Evolutionary conservation across 2,329 filamentous ascomycete genomes (phyloP), one percentile per base, ranked within the genome.

Genomic region (Samsoniella hepiali): DNA sequence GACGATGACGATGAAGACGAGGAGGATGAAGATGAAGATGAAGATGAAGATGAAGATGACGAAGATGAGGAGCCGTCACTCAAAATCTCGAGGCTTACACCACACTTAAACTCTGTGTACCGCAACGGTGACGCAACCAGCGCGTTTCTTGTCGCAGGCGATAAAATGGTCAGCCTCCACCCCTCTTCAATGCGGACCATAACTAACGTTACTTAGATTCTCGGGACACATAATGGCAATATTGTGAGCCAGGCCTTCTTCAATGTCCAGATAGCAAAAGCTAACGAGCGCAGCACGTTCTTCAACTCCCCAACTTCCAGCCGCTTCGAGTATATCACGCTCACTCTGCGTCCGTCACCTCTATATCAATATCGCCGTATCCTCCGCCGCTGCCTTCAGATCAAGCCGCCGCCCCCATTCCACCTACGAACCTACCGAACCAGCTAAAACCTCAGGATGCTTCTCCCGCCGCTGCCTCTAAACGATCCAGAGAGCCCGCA

Each of bases 171-270:
- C 82, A 70, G 81, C 63, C 44, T 62, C 34, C 13, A 15, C 31
- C 9, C 32, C 45, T 15, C 22, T 29, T 38, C 17, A 22, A 17
- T 45, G 11, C n/a, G 22, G 9, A 27, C 8, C 13, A 67, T 69
- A 65, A 63, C 77, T 79, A 69, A 77, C 69, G 65, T 65, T 71
- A 67, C 67, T 56, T 77, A 94, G 91, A 89, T 97, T 66, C 82
- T 96, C 69, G 95, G 94, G 68, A 97, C 95, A 38, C 94, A 99
- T 75, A 97, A 96, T 78, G 95, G 95, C 70, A 97, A 95, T 72
- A 94, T 98, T 71, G 92, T 96, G 82, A 81, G 89, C 79, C 57
- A 32, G 44, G 17, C n/a, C 8, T 11, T 11, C 1, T 15, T 17
- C 2, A 15, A 32, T 42, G 9, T 36, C 5, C 17, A 32, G 42